Percentiles rank a stretch among this genome's conserved stretches.
Conservation (phyloP, 2,329 filamentous ascomycete genomes). For the Trichoderma sp. region DNA sequence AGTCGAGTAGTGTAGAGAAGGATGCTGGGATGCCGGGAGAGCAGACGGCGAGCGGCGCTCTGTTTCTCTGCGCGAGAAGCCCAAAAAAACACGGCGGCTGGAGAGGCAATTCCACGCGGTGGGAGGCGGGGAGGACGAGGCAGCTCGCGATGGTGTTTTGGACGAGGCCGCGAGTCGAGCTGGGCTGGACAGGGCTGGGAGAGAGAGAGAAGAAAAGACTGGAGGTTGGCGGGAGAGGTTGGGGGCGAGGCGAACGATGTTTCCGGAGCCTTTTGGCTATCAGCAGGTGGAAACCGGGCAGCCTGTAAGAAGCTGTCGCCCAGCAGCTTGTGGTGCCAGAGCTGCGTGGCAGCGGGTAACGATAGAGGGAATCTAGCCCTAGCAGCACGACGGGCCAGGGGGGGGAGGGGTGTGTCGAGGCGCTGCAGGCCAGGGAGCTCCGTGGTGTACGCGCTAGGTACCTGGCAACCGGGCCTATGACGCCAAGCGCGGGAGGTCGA, state of each 20-base stretch:
- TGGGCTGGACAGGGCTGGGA: conserved; percentile 20
- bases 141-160: conserved; percentile 37
- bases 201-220: conserved; percentile 32
- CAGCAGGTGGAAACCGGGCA: conserved; percentile 27
- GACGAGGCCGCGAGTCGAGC: conserved; percentile 28
- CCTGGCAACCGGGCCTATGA: not conserved
- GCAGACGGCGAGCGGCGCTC: not conserved
- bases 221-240: conserved; percentile 35
- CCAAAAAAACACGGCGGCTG: conserved; percentile 31
- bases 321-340: conserved; percentile 24
- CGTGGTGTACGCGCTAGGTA: conserved; percentile 6
- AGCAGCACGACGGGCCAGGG: conserved; percentile 16
- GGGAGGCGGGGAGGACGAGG: conserved; percentile 31
- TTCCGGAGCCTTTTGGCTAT: conserved; percentile 33
- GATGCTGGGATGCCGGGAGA: conserved; percentile 11
- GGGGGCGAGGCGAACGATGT: conserved; percentile 34
- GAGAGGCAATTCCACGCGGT: conserved; percentile 36
- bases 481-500: conserved; percentile 8
- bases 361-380: conserved; percentile 13
- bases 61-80: not conserved
- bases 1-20: conserved; percentile 16
- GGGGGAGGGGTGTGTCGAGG: conserved; percentile 15
- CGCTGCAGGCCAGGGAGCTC: conserved; percentile 9
- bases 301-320: conserved; percentile 24
- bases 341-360: conserved; percentile 25